Evolutionary conservation across 2,329 filamentous ascomycete species (phyloP), one percentile per base, ranked within the genome.

Genomic region (Colletotrichum incanum): DNA sequence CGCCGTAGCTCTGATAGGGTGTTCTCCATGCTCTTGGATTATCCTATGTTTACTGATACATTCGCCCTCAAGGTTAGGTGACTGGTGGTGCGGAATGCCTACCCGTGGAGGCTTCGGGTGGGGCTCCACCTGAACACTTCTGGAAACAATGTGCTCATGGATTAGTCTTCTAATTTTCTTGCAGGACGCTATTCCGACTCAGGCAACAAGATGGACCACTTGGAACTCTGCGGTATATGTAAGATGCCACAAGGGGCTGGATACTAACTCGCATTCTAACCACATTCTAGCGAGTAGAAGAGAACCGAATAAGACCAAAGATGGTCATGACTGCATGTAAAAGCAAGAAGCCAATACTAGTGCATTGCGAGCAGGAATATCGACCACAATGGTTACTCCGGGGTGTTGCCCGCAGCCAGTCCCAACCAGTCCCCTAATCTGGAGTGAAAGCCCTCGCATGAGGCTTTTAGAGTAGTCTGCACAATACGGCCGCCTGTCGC

Each of bases 131-230:
- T 31, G 28, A 31, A 2, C 28, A 31, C 28, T 31, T 31, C 6
- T 31, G 6, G 28, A 31, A 31, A 31, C 6, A 31, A 31, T 31
- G 28, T 31, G 28, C 28, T 31, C 28, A 31, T 31, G 28, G 28
- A 31, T 12, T 18, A 18, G 14, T 62, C 16, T 26, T 9, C 31
- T n/a, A 8, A 31, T 41, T 16, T 5, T 5, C 34, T 7, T n/a
- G 8, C 11, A 49, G 8, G n/a, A 11, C 28, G 18, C 64, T 61
- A 41, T 61, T n/a, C 55, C 63, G 2, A 31, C 14, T 56, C 2
- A 4, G 28, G 67, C 31, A 67, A 49, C n/a, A 26, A 55, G 28
- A 50, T 56, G 31, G 55, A 47, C 67, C 63, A 62, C 26, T 31
- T 56, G 1, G 14, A 14, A 3, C 7, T n/a, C 12, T 34, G 12